phyloP scores from a whole-genome alignment of 2,329 filamentous ascomycete genomes.

The Plenodomus biglobosus region DNA sequence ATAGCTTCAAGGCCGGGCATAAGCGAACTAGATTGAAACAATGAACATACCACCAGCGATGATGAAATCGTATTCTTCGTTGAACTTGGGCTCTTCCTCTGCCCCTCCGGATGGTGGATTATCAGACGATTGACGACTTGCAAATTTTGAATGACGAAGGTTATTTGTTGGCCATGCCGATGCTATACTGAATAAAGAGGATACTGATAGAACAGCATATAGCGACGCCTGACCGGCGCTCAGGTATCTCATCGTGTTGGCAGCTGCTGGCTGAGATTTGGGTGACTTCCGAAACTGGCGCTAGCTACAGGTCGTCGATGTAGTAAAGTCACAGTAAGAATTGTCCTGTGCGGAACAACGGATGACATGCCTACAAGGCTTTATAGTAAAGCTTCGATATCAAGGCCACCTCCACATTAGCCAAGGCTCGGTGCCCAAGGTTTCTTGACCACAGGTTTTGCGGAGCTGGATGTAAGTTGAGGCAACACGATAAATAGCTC shows the following conservation, averaged over 20 bases:
- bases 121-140: slow-evolving; percentile 15
- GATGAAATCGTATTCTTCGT: slow-evolving; percentile 25
- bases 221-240: slow-evolving; percentile 5
- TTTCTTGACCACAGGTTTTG: neutral
- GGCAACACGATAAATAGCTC: neutral
- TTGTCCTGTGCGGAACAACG: neutral
- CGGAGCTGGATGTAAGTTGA: neutral
- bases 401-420: neutral
- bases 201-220: slow-evolving; percentile 8
- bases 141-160: slow-evolving; percentile 13
- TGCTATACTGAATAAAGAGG: slow-evolving; percentile 6
- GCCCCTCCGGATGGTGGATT: slow-evolving; percentile 6
- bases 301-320: neutral
- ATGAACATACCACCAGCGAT: slow-evolving; percentile 18
- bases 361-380: neutral
- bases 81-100: slow-evolving; percentile 9
- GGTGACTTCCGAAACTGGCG: neutral
- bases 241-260: slow-evolving; percentile 5
- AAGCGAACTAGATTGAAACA: neutral
- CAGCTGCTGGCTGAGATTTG: neutral
- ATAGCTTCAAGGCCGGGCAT: neutral
- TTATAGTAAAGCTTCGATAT: slow-evolving; percentile 1
- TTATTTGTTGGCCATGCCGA: slow-evolving; percentile 19
- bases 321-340: too few species aligned
- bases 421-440: slow-evolving; percentile 3